These are phyloP conservation scores for Neopestalotiopsis clavispora DNA, from an alignment of 2,329 filamentous ascomycete species.

Conservation along the genomic window DNA sequence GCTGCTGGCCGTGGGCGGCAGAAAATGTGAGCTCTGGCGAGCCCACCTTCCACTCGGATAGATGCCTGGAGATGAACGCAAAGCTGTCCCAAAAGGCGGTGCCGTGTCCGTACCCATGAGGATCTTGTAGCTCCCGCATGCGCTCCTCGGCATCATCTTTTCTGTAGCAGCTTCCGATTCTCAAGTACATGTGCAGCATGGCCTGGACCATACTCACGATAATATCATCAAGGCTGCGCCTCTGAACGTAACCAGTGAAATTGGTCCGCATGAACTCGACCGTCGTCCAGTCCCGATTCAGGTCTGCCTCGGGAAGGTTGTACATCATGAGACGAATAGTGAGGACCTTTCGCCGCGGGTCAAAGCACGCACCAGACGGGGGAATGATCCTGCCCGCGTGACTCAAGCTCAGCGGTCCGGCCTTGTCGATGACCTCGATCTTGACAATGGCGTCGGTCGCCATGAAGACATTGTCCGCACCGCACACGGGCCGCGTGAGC, in stretches of 20 bases:
- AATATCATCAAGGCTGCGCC: background rate
- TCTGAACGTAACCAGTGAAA: background rate
- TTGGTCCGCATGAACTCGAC: background rate
- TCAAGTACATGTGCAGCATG: background rate
- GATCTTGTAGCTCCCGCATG: background rate
- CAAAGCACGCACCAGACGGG: background rate
- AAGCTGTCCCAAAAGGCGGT: background rate
- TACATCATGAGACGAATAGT: background rate
- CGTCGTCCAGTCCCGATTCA: background rate
- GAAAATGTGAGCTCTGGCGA: background rate
- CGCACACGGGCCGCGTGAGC: background rate
- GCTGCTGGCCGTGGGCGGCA: background rate
- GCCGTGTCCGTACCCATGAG: background rate
- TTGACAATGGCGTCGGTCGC: background rate
- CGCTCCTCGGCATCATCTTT: background rate
- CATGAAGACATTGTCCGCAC: background rate
- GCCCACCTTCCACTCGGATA: background rate
- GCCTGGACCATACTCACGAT: background rate
- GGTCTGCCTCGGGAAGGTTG: background rate
- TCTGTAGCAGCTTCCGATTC: background rate
- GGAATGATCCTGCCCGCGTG: background rate
- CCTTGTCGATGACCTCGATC: background rate
- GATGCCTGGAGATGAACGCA: background rate
- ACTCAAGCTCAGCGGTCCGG: background rate
- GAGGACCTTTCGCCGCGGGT: background rate